Conservation (phyloP, 352 stramenopile species). For the Thraustochytrium striatum region DNA sequence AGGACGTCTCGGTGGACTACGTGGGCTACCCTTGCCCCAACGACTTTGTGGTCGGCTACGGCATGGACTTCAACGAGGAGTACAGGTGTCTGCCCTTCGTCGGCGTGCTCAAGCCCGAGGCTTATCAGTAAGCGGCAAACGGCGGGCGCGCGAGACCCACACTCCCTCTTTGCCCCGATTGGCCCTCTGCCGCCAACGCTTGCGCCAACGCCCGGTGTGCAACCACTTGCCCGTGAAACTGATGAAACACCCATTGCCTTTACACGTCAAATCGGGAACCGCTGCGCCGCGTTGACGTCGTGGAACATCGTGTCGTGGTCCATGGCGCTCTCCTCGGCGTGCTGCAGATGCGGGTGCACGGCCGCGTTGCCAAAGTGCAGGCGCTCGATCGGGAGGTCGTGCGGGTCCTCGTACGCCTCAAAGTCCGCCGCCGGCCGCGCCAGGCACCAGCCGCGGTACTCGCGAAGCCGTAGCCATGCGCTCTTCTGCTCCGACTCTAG, state of each 20-base stretch:
- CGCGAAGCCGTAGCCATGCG: slow-evolving; percentile 14
- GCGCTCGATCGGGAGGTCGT: neutral
- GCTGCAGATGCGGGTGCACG: neutral
- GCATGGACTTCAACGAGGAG: slow-evolving; percentile 52
- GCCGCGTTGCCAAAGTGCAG: slow-evolving; percentile 4
- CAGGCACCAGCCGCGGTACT: slow-evolving; percentile 23
- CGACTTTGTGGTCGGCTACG: slow-evolving; percentile 56
- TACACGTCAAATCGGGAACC: too few relatives aligned
- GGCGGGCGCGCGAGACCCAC: too few relatives aligned
- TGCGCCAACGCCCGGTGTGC: too few relatives aligned
- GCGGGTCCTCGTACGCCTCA: neutral
- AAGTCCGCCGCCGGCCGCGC: neutral
- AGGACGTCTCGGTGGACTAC: slow-evolving; percentile 47
- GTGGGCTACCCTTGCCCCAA: slow-evolving; percentile 46
- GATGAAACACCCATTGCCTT: too few relatives aligned
- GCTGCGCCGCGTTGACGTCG: neutral
- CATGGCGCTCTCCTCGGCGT: neutral
- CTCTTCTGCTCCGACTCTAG: neutral
- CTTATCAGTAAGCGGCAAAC: slow-evolving; percentile 49
- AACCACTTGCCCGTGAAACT: too few relatives aligned
- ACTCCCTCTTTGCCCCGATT: too few relatives aligned
- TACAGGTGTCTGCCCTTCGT: slow-evolving; percentile 51
- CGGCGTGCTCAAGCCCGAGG: slow-evolving; percentile 50
- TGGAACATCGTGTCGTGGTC: slow-evolving; percentile 7
- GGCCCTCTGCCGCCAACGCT: too few relatives aligned